These are phyloP conservation scores for Neurospora sp. DNA, from an alignment of 495 filamentous ascomycete genomes.

Conservation along the genomic window DNA sequence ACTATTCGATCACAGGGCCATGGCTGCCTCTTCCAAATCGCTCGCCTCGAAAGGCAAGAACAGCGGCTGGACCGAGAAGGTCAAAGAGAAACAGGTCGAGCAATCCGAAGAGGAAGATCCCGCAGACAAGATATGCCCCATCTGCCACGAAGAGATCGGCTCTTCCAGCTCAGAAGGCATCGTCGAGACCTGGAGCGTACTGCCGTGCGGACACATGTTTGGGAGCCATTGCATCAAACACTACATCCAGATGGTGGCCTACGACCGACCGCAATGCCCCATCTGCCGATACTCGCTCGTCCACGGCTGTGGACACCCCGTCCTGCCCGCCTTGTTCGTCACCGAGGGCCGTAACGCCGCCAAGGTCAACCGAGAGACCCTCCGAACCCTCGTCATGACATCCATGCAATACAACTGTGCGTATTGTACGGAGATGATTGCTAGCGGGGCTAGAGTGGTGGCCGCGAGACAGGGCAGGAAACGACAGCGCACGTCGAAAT, in stretches of 20 bases:
- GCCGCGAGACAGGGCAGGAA: background rate
- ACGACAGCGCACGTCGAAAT: background rate
- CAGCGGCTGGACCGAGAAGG: background rate
- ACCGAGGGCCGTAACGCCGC: background rate
- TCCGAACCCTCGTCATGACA: background rate
- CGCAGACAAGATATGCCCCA: slow-evolving; percentile 27
- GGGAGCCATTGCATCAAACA: slow-evolving; percentile 37
- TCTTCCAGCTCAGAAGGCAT: slow-evolving; percentile 25
- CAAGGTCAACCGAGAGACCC: background rate
- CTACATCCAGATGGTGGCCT: slow-evolving; percentile 31
- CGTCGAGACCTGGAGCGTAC: slow-evolving; percentile 30
- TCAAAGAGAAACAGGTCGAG: slow-evolving; percentile 7
- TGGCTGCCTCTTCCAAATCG: background rate
- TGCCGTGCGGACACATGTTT: slow-evolving; percentile 37
- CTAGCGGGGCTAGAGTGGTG: background rate
- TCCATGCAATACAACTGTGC: background rate
- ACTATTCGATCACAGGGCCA: background rate
- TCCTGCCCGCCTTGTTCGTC: slow-evolving; percentile 16
- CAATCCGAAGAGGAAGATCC: slow-evolving; percentile 6
- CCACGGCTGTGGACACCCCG: slow-evolving; percentile 32
- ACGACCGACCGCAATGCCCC: slow-evolving; percentile 26
- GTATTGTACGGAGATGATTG: background rate
- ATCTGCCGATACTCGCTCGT: slow-evolving; percentile 29
- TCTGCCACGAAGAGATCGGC: slow-evolving; percentile 35
- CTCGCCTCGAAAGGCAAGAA: slow-evolving; percentile 2